Percentiles rank a stretch among this genome's conserved stretches.
These are phyloP conservation scores for Thozetella sp. DNA, from an alignment of 495 filamentous ascomycete species.

Conservation along the genomic window DNA sequence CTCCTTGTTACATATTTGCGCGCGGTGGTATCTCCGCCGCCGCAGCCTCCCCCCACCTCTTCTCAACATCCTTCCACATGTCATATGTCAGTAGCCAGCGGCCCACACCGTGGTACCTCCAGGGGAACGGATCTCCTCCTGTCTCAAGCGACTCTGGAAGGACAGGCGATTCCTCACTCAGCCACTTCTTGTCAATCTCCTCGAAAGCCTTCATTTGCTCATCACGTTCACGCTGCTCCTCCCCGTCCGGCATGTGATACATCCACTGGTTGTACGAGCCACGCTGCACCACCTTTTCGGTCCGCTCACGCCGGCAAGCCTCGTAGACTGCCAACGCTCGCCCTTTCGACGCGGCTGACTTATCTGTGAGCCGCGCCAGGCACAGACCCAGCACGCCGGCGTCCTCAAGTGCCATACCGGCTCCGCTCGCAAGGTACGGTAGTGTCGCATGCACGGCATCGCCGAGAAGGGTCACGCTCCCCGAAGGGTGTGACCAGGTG, in stretches of 20 bases:
- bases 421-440: constrained; percentile 53
- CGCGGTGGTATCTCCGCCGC: neutral
- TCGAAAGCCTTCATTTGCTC: constrained; percentile 45
- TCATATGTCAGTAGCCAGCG: constrained; percentile 58
- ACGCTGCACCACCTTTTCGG: constrained; percentile 56
- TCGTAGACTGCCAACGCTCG: constrained; percentile 56
- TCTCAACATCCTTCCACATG: constrained; percentile 51
- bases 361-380: constrained; percentile 29
- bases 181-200: constrained; percentile 17
- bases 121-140: constrained; percentile 33
- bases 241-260: constrained; percentile 60
- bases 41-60: constrained; percentile 25
- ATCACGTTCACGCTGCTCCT: constrained; percentile 53
- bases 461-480: constrained; percentile 62
- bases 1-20: neutral
- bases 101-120: constrained; percentile 57
- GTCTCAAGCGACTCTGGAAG: constrained; percentile 42
- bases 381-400: constrained; percentile 43
- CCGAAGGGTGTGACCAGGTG: constrained; percentile 54
- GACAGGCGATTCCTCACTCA: constrained; percentile 26
- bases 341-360: constrained; percentile 35
- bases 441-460: constrained; percentile 73
- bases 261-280: constrained; percentile 55
- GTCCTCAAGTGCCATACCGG: constrained; percentile 47
- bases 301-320: constrained; percentile 54